These are phyloP conservation scores for Melastoma malabathricum DNA, from an alignment of 345 rosid species.

Conservation along the genomic window DNA sequence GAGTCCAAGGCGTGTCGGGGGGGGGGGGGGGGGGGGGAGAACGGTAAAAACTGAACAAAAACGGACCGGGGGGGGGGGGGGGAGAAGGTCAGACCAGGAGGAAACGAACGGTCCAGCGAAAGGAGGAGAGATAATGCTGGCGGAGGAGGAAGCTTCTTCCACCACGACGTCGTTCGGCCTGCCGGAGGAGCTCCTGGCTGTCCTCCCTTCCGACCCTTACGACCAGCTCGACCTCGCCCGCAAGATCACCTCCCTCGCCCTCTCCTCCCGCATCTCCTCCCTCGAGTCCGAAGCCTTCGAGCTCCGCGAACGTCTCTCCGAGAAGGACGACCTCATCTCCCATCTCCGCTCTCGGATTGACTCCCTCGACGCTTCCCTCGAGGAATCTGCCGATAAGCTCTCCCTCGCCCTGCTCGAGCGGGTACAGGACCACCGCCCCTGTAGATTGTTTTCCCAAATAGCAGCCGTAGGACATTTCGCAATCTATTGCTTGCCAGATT, in stretches of 20 bases:
- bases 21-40: too few relatives aligned
- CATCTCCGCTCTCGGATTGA: conserved; percentile 53
- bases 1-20: too few relatives aligned
- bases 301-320: conserved; percentile 39
- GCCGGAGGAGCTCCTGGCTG: conserved; percentile 56
- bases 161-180: conserved; percentile 45
- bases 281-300: conserved; percentile 71
- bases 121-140: conserved; percentile 13
- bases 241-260: conserved; percentile 89
- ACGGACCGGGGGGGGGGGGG: too few relatives aligned
- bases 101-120: neutral
- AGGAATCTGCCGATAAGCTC: conserved; percentile 48
- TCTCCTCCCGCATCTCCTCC: conserved; percentile 67
- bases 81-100: neutral
- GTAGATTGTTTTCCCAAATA: neutral
- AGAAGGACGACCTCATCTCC: conserved; percentile 47
- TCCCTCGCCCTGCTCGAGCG: conserved; percentile 42
- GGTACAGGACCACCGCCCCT: conserved; percentile 20
- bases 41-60: too few relatives aligned
- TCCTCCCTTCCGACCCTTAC: conserved; percentile 85
- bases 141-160: conserved; percentile 24
- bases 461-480: too few relatives aligned
- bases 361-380: conserved; percentile 57
- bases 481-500: too few relatives aligned
- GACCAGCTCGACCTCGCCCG: conserved; percentile 96